Conservation (phyloP, 2,329 filamentous ascomycete species). For the Cryoendolithus antarcticus region DNA sequence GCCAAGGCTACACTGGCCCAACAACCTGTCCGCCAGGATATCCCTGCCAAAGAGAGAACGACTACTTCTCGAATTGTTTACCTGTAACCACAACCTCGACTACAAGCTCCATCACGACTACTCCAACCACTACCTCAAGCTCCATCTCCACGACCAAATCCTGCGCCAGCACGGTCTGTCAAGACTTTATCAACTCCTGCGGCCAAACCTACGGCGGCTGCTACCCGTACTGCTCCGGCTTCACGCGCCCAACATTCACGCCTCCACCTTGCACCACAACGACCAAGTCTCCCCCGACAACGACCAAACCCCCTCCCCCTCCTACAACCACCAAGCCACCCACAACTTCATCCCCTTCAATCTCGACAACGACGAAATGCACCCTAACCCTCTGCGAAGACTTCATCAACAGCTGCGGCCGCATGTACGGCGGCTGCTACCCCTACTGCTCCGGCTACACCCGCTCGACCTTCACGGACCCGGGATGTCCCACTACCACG, state of each 20-base stretch:
- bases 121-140: not conserved
- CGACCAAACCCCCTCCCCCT: not conserved
- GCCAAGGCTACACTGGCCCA: no score
- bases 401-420: slow-evolving; percentile 14
- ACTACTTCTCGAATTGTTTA: no score
- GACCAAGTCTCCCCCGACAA: not conserved
- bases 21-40: no score
- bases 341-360: no score
- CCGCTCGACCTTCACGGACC: slow-evolving; percentile 9
- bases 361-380: slow-evolving; percentile 1
- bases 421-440: slow-evolving; percentile 14
- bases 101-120: not conserved
- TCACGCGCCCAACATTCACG: slow-evolving; percentile 12
- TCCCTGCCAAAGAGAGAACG: no score
- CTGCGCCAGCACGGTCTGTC: slow-evolving; percentile 11
- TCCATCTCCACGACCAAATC: not conserved
- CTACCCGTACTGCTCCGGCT: slow-evolving; percentile 11
- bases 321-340: not conserved
- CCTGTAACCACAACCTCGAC: no score
- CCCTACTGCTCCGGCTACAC: slow-evolving; percentile 10
- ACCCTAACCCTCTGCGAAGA: slow-evolving; percentile 12
- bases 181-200: slow-evolving; percentile 16
- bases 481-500: slow-evolving; percentile 7
- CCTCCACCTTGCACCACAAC: slow-evolving; percentile 9
- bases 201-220: slow-evolving; percentile 14